These are phyloP conservation scores for Paramyrothecium roridum DNA, from an alignment of 2,329 filamentous ascomycete species.

Conservation along the genomic window DNA sequence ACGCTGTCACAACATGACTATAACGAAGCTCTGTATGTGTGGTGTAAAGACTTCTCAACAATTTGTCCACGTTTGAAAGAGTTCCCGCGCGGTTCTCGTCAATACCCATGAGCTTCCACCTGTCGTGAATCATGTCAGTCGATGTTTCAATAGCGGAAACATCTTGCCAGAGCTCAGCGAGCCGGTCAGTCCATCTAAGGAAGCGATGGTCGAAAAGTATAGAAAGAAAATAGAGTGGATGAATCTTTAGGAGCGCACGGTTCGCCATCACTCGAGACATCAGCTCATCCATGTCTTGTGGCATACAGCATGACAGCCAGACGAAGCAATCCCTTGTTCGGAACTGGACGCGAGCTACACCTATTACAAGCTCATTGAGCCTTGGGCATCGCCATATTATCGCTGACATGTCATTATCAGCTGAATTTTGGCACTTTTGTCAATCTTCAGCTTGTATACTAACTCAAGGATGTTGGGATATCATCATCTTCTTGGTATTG, in stretches of 20 bases:
- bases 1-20: conserved; percentile 2
- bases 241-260: conserved; percentile 1
- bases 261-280: not conserved
- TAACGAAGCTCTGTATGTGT: conserved; percentile 6
- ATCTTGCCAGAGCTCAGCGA: conserved; percentile 2
- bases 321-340: conserved; percentile 1
- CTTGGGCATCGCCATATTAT: conserved; percentile 1
- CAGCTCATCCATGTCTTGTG: not conserved
- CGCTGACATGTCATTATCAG: not conserved
- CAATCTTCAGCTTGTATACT: not conserved
- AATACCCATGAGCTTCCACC: conserved; percentile 1
- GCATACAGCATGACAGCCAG: not conserved
- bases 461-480: conserved; percentile 4
- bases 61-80: conserved; percentile 2
- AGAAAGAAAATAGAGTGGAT: conserved; percentile 7
- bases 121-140: conserved; percentile 3
- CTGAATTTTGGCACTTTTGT: not conserved
- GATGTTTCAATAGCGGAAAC: conserved; percentile 5
- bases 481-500: conserved; percentile 3
- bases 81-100: not conserved
- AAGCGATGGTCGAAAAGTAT: conserved; percentile 4
- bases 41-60: conserved; percentile 4
- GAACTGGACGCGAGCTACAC: conserved; percentile 1
- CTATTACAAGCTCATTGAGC: not conserved
- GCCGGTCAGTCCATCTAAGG: conserved; percentile 1